These are phyloP conservation scores for Agrostemma githago DNA, from an alignment of 148 eudicot species.

Conservation along the genomic window DNA sequence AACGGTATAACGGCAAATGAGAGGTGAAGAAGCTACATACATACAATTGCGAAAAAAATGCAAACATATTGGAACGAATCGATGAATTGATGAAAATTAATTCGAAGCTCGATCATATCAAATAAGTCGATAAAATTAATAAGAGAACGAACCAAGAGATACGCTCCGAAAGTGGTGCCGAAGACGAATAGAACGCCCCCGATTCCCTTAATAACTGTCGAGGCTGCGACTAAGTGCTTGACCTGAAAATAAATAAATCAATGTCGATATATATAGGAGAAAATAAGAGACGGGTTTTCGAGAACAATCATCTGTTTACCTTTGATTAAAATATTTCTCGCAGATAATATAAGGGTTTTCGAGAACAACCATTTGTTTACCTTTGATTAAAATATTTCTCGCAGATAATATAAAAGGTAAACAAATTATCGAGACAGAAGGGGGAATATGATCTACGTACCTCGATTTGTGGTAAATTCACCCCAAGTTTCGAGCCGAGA, in stretches of 20 bases:
- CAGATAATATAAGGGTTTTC: no score
- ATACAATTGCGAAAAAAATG: no score
- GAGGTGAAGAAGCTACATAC: constrained; percentile 44
- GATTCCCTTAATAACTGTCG: constrained; percentile 49
- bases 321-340: neutral
- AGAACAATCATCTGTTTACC: neutral
- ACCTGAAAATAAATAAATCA: constrained; percentile 33
- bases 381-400: no score
- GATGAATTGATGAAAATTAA: no score
- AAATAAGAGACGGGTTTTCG: neutral
- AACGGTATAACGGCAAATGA: constrained; percentile 38
- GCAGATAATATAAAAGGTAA: no score
- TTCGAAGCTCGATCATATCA: neutral
- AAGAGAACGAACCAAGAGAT: constrained; percentile 48
- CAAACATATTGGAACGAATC: neutral
- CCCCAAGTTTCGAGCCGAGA: constrained; percentile 44
- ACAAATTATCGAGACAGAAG: neutral
- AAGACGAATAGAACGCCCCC: constrained; percentile 67
- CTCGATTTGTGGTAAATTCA: constrained; percentile 38
- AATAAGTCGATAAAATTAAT: neutral
- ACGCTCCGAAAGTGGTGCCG: constrained; percentile 72
- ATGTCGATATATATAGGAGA: neutral
- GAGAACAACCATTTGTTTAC: no score
- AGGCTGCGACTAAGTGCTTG: constrained; percentile 46
- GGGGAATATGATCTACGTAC: constrained; percentile 29